Conservation (phyloP, 768 basidiomycete species). For the Amanita pallidorosea region DNA sequence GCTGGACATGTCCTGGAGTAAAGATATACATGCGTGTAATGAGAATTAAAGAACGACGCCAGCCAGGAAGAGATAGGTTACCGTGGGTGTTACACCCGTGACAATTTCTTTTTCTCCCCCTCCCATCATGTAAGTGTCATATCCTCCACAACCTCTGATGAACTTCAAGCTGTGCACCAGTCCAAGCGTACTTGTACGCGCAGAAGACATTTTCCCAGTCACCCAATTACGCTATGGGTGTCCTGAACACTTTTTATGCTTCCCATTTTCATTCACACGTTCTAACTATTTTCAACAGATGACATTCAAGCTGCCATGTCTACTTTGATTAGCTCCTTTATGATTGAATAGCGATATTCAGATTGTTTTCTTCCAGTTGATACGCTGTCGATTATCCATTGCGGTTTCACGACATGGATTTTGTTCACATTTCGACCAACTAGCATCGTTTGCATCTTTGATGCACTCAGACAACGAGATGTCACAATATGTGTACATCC, state of each 20-base stretch:
- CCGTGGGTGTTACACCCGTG: constrained; percentile 4
- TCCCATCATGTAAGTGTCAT: constrained; percentile 13
- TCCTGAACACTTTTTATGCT: constrained; percentile 25
- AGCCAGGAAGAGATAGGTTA: neutral
- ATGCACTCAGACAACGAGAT: constrained; percentile 57
- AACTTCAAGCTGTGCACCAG: constrained; percentile 49
- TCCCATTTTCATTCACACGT: constrained; percentile 3
- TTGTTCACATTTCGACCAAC: constrained; percentile 36
- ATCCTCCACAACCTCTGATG: constrained; percentile 23
- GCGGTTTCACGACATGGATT: constrained; percentile 58
- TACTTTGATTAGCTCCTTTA: neutral
- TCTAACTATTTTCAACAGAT: neutral
- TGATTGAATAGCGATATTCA: constrained; percentile 48
- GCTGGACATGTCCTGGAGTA: constrained; percentile 74
- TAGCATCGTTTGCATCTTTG: constrained; percentile 60
- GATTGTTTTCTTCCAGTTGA: constrained; percentile 43
- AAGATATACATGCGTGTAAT: constrained; percentile 52
- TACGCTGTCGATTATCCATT: constrained; percentile 68
- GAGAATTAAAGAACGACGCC: constrained; percentile 2
- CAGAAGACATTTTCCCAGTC: constrained; percentile 37
- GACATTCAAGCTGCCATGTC: neutral
- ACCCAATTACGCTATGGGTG: constrained; percentile 40
- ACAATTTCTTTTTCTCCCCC: constrained; percentile 4
- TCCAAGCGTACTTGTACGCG: constrained; percentile 31
- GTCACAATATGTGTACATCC: constrained; percentile 74